A percentile compares a stretch with the other conserved stretches of the same genome.
Conservation (phyloP, 495 filamentous ascomycete genomes). For the Cudoniella acicularis region DNA sequence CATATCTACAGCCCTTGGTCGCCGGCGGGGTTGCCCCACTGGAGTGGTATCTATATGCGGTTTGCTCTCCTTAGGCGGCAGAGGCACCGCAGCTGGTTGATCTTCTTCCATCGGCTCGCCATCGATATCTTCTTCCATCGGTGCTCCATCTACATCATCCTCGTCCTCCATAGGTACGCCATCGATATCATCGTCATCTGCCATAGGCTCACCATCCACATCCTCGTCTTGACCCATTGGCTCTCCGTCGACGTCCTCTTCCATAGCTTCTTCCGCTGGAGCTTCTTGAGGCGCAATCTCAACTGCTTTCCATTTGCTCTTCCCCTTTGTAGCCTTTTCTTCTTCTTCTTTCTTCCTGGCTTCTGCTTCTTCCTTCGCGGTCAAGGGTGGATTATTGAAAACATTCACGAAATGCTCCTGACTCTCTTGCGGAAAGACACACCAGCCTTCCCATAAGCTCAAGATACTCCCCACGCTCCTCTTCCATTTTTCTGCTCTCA, state of each 20-base stretch:
- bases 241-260: slow-evolving; percentile 24
- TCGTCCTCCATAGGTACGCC: slow-evolving; percentile 49
- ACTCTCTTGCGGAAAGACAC: slow-evolving; percentile 72
- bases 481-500: slow-evolving; percentile 89
- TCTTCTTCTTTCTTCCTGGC: slow-evolving; percentile 20
- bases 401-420: slow-evolving; percentile 68
- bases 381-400: slow-evolving; percentile 72
- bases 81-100: neutral
- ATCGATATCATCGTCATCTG: slow-evolving; percentile 45
- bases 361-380: slow-evolving; percentile 41
- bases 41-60: slow-evolving; percentile 9
- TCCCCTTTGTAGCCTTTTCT: slow-evolving; percentile 25
- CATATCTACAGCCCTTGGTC: slow-evolving; percentile 90
- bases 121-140: slow-evolving; percentile 43
- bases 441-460: slow-evolving; percentile 84
- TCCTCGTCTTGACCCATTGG: slow-evolving; percentile 28
- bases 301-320: slow-evolving; percentile 28
- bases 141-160: slow-evolving; percentile 41
- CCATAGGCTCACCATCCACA: slow-evolving; percentile 42
- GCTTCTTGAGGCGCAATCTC: slow-evolving; percentile 13
- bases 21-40: slow-evolving; percentile 21
- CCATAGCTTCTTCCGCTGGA: slow-evolving; percentile 29
- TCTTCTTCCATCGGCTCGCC: slow-evolving; percentile 42
- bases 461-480: slow-evolving; percentile 71
- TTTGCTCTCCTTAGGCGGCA: slow-evolving; percentile 5